Conservation (phyloP, 179 eudicot genomes). For the Beta corolliflora region DNA sequence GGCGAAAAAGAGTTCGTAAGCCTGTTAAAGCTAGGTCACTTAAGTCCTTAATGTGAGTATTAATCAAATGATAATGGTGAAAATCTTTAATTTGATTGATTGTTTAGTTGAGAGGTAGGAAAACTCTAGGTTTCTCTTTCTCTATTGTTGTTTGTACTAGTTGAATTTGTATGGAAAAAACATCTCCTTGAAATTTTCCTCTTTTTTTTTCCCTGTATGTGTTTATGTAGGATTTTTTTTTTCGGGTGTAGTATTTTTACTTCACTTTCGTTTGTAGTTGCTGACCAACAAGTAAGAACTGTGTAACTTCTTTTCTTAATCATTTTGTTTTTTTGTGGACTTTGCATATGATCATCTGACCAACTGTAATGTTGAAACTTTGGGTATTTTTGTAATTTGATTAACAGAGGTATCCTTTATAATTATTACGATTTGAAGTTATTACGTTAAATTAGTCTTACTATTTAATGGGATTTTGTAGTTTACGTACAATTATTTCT, state of each 20-base stretch:
- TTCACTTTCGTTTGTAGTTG: neutral
- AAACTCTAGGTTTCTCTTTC: neutral
- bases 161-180: neutral
- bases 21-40: conserved; percentile 74
- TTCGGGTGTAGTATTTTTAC: neutral
- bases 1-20: conserved; percentile 47
- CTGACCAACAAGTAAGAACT: conserved; percentile 11
- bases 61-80: neutral
- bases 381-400: neutral
- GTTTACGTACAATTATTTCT: no score
- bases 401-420: neutral
- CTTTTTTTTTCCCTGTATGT: neutral
- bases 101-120: neutral
- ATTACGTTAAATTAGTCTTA: neutral
- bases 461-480: no score
- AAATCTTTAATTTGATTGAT: neutral
- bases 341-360: neutral
- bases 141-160: neutral
- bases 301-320: neutral
- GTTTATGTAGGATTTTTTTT: neutral
- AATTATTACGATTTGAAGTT: neutral
- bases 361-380: neutral
- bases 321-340: neutral
- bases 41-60: conserved; percentile 60
- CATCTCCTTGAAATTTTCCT: neutral